Percentiles rank a stretch among this genome's conserved stretches.
These are phyloP conservation scores for Globisporangium okanoganense DNA, from an alignment of 352 stramenopile species.

Conservation along the genomic window DNA sequence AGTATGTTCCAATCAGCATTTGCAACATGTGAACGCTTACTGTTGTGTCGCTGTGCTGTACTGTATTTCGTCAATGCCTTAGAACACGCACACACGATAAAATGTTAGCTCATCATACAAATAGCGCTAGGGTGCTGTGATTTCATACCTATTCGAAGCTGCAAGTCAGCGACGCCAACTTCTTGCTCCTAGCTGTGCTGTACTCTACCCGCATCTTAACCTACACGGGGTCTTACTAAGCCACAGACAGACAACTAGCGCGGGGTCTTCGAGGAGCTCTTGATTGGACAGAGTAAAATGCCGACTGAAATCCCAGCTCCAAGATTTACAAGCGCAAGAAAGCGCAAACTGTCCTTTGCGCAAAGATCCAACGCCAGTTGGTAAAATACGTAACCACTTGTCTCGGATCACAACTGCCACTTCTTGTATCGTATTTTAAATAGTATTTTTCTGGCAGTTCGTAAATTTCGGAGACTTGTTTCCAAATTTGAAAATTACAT, in stretches of 20 bases:
- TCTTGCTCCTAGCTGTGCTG: neutral
- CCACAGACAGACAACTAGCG: neutral
- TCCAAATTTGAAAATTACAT: too few relatives aligned
- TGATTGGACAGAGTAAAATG: neutral
- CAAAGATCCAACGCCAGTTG: too few relatives aligned
- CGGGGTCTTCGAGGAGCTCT: neutral
- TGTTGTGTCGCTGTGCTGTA: neutral
- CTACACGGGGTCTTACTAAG: neutral
- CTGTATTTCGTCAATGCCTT: too few relatives aligned
- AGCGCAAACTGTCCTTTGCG: neutral
- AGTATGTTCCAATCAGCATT: neutral
- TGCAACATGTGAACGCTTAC: neutral
- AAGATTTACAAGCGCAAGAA: too few relatives aligned
- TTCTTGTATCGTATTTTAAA: too few relatives aligned
- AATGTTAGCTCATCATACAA: neutral
- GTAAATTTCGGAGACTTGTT: too few relatives aligned
- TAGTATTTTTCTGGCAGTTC: too few relatives aligned
- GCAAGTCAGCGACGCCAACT: neutral
- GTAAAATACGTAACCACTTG: too few relatives aligned
- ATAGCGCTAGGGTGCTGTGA: neutral
- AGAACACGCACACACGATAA: neutral
- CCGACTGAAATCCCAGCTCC: neutral
- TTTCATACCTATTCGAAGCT: neutral
- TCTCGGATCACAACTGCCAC: too few relatives aligned
- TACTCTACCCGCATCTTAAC: neutral